phyloP scores from a whole-genome alignment of 768 basidiomycete species.

The Rubroboletus pulcherrimus region DNA sequence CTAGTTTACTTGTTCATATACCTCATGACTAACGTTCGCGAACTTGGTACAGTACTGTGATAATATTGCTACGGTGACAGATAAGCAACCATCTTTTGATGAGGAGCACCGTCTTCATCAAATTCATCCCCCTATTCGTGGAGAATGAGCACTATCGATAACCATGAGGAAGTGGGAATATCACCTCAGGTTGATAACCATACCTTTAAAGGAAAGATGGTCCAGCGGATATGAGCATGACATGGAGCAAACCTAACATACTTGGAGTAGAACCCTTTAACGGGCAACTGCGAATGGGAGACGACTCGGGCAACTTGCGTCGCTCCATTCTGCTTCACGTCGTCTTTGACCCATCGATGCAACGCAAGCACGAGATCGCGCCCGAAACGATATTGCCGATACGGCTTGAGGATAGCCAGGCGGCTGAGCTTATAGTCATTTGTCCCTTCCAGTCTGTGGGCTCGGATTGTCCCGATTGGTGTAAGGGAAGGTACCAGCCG shows the following conservation, averaged over 20 bases:
- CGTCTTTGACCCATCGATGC: constrained; percentile 53
- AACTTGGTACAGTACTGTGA: constrained; percentile 22
- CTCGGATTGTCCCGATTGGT: constrained; percentile 72
- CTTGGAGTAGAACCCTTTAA: constrained; percentile 74
- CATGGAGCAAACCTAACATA: constrained; percentile 30
- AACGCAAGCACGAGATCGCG: constrained; percentile 58
- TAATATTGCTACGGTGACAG: constrained; percentile 41
- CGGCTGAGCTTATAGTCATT: constrained; percentile 70
- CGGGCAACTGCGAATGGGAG: constrained; percentile 66
- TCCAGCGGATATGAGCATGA: constrained; percentile 12
- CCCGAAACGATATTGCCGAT: constrained; percentile 63
- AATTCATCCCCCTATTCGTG: constrained; percentile 60
- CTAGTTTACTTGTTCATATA: constrained; percentile 34
- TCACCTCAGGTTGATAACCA: constrained; percentile 65
- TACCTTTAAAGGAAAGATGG: constrained; percentile 43
- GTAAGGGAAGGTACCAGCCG: constrained; percentile 56
- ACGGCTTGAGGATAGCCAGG: constrained; percentile 63
- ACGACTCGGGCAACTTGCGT: constrained; percentile 42
- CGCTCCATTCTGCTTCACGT: constrained; percentile 27
- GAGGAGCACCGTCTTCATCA: constrained; percentile 81
- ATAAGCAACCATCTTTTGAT: constrained; percentile 74
- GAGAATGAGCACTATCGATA: constrained; percentile 25
- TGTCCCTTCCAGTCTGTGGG: constrained; percentile 33
- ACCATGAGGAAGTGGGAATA: constrained; percentile 18
- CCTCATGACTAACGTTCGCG: constrained; percentile 22